A percentile compares a stretch with the other conserved stretches of the same genome.
Conservation (phyloP, 2,329 filamentous ascomycete species). For the Pseudonectria buxi region DNA sequence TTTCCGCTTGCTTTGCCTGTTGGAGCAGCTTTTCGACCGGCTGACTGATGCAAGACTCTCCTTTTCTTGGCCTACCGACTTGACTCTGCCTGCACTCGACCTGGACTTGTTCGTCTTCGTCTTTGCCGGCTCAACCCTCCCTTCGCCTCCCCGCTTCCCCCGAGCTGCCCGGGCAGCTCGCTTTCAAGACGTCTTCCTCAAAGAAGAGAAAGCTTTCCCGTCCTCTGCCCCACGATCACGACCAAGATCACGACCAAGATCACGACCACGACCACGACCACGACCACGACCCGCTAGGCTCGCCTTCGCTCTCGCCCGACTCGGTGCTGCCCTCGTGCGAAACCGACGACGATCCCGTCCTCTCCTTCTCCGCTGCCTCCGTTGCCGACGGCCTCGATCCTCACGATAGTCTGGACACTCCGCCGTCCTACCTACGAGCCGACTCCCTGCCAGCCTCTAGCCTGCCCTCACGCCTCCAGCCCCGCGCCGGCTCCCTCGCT, state of each 20-base stretch:
- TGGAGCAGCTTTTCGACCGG: slow-evolving; percentile 10
- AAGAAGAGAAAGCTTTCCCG: slow-evolving; percentile 65
- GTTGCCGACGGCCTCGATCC: slow-evolving; percentile 31
- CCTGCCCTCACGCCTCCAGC: slow-evolving; percentile 47
- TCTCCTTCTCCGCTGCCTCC: slow-evolving; percentile 43
- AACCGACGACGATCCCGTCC: slow-evolving; percentile 40
- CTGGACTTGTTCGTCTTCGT: slow-evolving; percentile 5
- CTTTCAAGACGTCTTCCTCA: slow-evolving; percentile 64
- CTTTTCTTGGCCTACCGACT: slow-evolving; percentile 3
- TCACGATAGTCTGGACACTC: slow-evolving; percentile 4
- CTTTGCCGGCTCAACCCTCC: slow-evolving; percentile 1
- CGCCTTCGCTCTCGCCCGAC: slow-evolving; percentile 36
- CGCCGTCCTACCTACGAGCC: slow-evolving; percentile 31
- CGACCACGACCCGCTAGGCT: slow-evolving; percentile 34
- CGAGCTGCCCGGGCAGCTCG: slow-evolving; percentile 62
- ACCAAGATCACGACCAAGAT: too few relatives aligned
- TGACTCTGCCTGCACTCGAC: not conserved
- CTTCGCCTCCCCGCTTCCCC: slow-evolving; percentile 8
- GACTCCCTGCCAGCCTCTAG: slow-evolving; percentile 43
- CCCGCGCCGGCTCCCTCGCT: slow-evolving; percentile 33
- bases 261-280: too few relatives aligned
- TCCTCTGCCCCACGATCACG: slow-evolving; percentile 37
- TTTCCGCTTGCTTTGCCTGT: slow-evolving; percentile 6
- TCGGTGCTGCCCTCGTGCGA: slow-evolving; percentile 48
- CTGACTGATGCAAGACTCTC: slow-evolving; percentile 12